A percentile compares a stretch with the other conserved stretches of the same genome.
These are phyloP conservation scores for Russula vinacea DNA, from an alignment of 768 basidiomycete species.

Conservation along the genomic window DNA sequence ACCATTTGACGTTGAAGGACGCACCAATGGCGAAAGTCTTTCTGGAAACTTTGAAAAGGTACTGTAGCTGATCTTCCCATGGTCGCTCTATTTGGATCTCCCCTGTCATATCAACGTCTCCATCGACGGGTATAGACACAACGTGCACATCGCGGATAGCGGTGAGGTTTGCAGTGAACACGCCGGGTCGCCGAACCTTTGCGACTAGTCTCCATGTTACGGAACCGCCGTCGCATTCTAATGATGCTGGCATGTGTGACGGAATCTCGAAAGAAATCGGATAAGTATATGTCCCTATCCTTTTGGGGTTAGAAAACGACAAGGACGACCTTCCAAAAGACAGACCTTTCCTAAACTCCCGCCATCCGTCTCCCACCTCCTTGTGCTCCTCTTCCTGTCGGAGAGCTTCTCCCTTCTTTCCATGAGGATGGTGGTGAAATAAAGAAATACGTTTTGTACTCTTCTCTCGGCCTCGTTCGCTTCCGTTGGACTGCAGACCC, in stretches of 20 bases:
- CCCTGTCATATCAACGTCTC: slow-evolving; percentile 78
- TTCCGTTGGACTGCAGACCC: slow-evolving; percentile 34
- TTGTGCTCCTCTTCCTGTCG: slow-evolving; percentile 44
- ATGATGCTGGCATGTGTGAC: slow-evolving; percentile 68
- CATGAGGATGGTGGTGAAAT: slow-evolving; percentile 38
- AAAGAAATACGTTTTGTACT: slow-evolving; percentile 30
- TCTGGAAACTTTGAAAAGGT: slow-evolving; percentile 69
- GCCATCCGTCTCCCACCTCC: slow-evolving; percentile 59
- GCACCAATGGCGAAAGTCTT: slow-evolving; percentile 83
- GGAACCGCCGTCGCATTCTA: slow-evolving; percentile 70
- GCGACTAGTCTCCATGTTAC: slow-evolving; percentile 81
- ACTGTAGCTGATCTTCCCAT: slow-evolving; percentile 89
- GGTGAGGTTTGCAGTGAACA: slow-evolving; percentile 68
- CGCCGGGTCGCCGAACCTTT: slow-evolving; percentile 76
- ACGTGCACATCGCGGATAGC: slow-evolving; percentile 70
- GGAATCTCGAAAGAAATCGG: slow-evolving; percentile 91
- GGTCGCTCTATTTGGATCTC: slow-evolving; percentile 81
- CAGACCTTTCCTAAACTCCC: slow-evolving; percentile 83
- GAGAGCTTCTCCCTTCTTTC: slow-evolving; percentile 43
- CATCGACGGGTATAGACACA: slow-evolving; percentile 73
- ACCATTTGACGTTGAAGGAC: slow-evolving; percentile 75
- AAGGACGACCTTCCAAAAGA: slow-evolving; percentile 2
- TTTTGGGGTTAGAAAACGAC: neutral
- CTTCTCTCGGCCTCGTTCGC: slow-evolving; percentile 33
- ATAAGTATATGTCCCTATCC: slow-evolving; percentile 82